Evolutionary conservation across 2,329 filamentous ascomycete genomes (phyloP), one percentile per base, ranked within the genome.

Genomic region (Pseudogymnoascus sp.): DNA sequence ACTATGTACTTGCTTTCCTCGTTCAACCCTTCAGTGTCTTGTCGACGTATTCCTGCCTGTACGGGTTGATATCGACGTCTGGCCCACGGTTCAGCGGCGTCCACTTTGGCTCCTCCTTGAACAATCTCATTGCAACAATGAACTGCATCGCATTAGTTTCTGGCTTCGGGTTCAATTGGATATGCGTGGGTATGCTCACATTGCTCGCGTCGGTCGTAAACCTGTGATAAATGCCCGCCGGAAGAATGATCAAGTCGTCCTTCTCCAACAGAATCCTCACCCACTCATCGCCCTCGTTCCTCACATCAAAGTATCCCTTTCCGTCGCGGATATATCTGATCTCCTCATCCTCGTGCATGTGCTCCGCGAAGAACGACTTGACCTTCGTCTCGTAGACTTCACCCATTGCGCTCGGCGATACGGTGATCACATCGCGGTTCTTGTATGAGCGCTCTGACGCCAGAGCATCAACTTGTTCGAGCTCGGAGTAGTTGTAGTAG

Each of bases 101-200:
- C 95, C 95, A 99, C 78, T 97, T 97, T 36, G 95, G 95, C 77
- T 97, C 93, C 68, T 97, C 95, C 79, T 97, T 93, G 84, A 97
- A 99, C 61, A 99, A 81, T 64, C 95, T 85, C 91, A 97, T 93
- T 12, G 95, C 95, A 73, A 96, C 90, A 69, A 96, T 91, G 73
- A 93, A 97, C 93, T 97, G 69, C 59, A 62, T 26, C 34, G 54
- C 21, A 47, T 68, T 51, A 66, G 65, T 42, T 34, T 6, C 61
- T 51, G 37, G 14, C 26, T 18, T 26, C 36, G 36, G 5, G 21
- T 51, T 8, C 8, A 47, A 61, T 23, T 59, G 26, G 59, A 60
- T 10, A n/a, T 3, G 18, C 23, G 16, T 62, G 40, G 51, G 39
- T 36, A 45, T 31, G 84, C 91, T 78, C 76, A 96, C 93, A 74